Base-by-base conservation (phyloP, 2,329 filamentous ascomycete genomes). In the Samsoniella hepiali region DNA sequence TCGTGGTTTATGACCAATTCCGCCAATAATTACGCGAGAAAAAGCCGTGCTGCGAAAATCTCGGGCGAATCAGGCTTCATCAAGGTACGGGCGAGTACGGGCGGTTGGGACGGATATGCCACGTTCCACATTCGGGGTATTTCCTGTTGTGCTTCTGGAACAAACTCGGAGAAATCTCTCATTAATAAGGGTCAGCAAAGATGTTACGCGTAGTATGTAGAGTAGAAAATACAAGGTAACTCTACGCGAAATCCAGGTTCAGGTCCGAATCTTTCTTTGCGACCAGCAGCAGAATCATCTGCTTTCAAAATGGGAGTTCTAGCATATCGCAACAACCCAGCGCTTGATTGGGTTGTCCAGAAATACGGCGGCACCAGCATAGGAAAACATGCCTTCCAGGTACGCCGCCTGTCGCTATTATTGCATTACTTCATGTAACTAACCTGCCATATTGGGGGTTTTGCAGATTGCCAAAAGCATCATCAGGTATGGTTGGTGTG, bases 281-380 rank as follows among this genome's bases (percentile, higher is more conserved):
- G 36, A 11, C 3, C 10, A 22, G 15, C 22, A 10, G 53, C 22
- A 17, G 36, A 17, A 17, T 15, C 15, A n/a, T 13, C 40, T 32
- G 29, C 38, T 22, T 32, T 32, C 38, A 45, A 31, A 5, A 57
- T 57, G 54, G 40, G 40, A 31, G 27, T 3, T 6, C 7, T 27
- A 15, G 22, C 9, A 3, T 13, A 44, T 9, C 2, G 29, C 40
- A 57, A 57, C 38, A 6, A 57, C 29, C 40, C 38, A 17, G 40
- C 3, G 17, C 17, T 34, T 6, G 54, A 57, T 3, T 61, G 58
- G 58, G 38, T 61, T 3, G 49, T 61, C 9, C 58, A 61, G 3
- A 61, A 61, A 22, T 61, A 31, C 17, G 58, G 58, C 34, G 58
- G 58, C 49, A 61, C 58, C 17, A 61, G 58, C 27, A 61, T 61